Percentiles rank a stretch among this genome's conserved stretches.
phyloP scores from a whole-genome alignment of 352 stramenopile species.

The Phytophthora sp. region DNA sequence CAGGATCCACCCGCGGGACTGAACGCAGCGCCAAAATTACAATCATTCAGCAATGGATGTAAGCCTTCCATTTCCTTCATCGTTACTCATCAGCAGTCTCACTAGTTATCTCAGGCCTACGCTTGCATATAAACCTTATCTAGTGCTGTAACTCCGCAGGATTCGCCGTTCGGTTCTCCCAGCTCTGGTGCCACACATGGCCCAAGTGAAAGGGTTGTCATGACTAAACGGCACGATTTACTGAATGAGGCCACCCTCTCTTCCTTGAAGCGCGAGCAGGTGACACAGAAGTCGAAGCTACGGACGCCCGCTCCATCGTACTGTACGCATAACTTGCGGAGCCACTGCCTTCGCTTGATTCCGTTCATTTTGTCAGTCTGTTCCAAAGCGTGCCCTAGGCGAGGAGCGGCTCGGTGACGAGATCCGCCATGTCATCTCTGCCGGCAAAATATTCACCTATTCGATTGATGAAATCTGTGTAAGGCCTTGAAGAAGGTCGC shows the following conservation, averaged over 20 bases:
- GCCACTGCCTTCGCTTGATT: neutral
- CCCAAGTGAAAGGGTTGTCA: neutral
- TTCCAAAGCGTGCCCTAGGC: neutral
- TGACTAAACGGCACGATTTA: neutral
- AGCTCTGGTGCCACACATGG: neutral
- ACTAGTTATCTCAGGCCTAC: no score
- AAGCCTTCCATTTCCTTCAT: no score
- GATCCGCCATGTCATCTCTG: neutral
- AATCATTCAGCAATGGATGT: no score
- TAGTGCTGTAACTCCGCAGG: no score
- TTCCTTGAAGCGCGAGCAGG: neutral
- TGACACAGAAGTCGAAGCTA: neutral
- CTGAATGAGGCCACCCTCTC: neutral
- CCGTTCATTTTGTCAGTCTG: neutral
- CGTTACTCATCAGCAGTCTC: no score
- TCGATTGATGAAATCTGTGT: neutral
- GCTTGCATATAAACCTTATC: no score
- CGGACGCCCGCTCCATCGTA: neutral
- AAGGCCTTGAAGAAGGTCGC: neutral
- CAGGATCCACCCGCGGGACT: no score
- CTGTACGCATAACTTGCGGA: neutral
- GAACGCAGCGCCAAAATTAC: no score
- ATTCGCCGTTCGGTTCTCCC: neutral
- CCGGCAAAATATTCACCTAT: neutral
- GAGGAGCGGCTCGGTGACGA: neutral